Conservation (phyloP, 1,139 yeast genomes). For the Arxiozyma heterogenica region DNA sequence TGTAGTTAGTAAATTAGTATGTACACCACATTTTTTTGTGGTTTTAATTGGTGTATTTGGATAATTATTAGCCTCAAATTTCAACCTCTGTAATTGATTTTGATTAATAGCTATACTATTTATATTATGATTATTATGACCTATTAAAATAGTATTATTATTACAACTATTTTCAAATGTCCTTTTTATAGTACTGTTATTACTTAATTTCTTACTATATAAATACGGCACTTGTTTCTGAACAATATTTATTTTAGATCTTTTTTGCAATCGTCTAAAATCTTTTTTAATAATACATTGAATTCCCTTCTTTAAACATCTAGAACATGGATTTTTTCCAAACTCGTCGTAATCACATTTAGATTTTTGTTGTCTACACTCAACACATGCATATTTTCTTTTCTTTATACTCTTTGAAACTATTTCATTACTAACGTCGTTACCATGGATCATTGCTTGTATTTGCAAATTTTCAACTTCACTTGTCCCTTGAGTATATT, state of each 20-base stretch:
- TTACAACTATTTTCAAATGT: not conserved
- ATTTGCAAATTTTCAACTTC: not conserved
- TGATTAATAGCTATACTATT: slow-evolving; percentile 22
- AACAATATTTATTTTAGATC: slow-evolving; percentile 68
- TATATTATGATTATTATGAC: slow-evolving; percentile 3
- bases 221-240: slow-evolving; percentile 70
- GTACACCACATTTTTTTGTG: not conserved
- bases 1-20: not conserved
- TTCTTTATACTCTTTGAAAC: slow-evolving; percentile 6
- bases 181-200: not conserved
- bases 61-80: slow-evolving; percentile 1
- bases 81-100: slow-evolving; percentile 25
- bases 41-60: not conserved
- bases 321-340: slow-evolving; percentile 67
- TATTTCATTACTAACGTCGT: not conserved
- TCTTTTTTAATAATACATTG: slow-evolving; percentile 66
- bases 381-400: slow-evolving; percentile 81
- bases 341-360: slow-evolving; percentile 75
- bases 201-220: slow-evolving; percentile 30
- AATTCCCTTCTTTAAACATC: slow-evolving; percentile 65
- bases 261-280: slow-evolving; percentile 76
- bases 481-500: not conserved
- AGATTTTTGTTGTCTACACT: slow-evolving; percentile 88
- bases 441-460: not conserved
- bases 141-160: too few species aligned